Evolutionary conservation across 2,329 filamentous ascomycete species (phyloP).

Genomic region (Keithomyces neogunnii): DNA sequence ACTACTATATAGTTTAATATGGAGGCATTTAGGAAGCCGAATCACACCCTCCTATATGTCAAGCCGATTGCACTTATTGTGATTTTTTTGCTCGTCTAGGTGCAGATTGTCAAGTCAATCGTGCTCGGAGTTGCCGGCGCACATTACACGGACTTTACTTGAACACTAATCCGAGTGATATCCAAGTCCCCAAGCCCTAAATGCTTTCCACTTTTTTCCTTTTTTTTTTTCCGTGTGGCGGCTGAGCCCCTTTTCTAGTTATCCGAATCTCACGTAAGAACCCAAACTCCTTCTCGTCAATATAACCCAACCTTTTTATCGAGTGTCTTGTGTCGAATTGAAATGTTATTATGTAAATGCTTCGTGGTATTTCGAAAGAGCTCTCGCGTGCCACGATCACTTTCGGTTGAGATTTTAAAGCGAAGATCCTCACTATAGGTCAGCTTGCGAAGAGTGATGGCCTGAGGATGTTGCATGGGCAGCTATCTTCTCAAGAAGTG

Average conservation of each 20-base stretch:
- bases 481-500: neutral
- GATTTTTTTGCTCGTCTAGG: too few relatives aligned
- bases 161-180: too few relatives aligned
- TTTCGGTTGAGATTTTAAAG: neutral
- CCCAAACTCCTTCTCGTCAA: neutral
- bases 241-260: neutral
- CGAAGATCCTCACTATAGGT: neutral
- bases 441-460: neutral
- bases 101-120: too few relatives aligned
- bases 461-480: conserved; percentile 9
- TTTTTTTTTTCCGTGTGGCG: too few relatives aligned
- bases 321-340: neutral
- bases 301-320: neutral
- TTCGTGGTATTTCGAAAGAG: neutral
- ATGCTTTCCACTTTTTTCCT: too few relatives aligned
- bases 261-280: neutral
- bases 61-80: too few relatives aligned
- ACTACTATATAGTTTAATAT: neutral
- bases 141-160: too few relatives aligned
- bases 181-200: too few relatives aligned
- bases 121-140: too few relatives aligned
- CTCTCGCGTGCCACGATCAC: neutral
- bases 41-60: too few relatives aligned
- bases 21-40: too few relatives aligned
- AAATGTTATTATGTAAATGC: neutral